A percentile compares a stretch with the other conserved stretches of the same genome.
Conservation (phyloP, 2,329 filamentous ascomycete species). For the Seiridium unicorne region DNA sequence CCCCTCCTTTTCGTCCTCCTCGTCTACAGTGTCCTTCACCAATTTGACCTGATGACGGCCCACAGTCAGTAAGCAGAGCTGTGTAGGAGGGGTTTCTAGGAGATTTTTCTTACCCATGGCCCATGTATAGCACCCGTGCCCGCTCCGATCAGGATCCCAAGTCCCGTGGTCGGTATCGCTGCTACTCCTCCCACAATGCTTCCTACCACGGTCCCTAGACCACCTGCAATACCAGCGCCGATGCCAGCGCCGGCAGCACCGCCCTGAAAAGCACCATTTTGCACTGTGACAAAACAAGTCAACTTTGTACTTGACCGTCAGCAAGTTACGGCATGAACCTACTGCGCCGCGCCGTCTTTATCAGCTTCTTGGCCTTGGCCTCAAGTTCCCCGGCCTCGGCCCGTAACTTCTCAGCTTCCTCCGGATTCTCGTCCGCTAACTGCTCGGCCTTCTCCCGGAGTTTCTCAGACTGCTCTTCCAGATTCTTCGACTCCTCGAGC, state of each 20-base stretch:
- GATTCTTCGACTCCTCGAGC: constrained; percentile 27
- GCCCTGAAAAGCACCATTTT: constrained; percentile 30
- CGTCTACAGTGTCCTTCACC: constrained; percentile 17
- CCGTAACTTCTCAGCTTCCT: constrained; percentile 25
- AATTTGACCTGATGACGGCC: constrained; percentile 21
- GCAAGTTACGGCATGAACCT: neutral
- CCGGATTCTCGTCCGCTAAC: constrained; percentile 17
- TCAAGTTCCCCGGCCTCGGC: constrained; percentile 25
- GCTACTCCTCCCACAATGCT: constrained; percentile 27
- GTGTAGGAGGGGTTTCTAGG: too few relatives aligned
- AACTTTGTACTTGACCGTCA: neutral
- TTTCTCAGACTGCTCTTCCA: constrained; percentile 23
- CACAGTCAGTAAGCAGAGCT: neutral
- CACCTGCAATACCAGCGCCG: constrained; percentile 29
- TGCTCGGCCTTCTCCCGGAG: constrained; percentile 26
- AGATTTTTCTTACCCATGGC: constrained; percentile 19
- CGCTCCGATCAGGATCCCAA: constrained; percentile 28
- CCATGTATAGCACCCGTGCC: constrained; percentile 30
- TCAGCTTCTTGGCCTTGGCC: constrained; percentile 25
- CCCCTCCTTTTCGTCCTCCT: constrained; percentile 8
- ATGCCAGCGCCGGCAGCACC: constrained; percentile 29
- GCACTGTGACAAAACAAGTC: constrained; percentile 11
- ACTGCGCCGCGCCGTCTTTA: constrained; percentile 25
- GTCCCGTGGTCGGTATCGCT: constrained; percentile 27
- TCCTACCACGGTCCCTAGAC: constrained; percentile 27